Evolutionary conservation across 2,329 filamentous ascomycete species (phyloP).

Genomic region (Diaporthe sp.): DNA sequence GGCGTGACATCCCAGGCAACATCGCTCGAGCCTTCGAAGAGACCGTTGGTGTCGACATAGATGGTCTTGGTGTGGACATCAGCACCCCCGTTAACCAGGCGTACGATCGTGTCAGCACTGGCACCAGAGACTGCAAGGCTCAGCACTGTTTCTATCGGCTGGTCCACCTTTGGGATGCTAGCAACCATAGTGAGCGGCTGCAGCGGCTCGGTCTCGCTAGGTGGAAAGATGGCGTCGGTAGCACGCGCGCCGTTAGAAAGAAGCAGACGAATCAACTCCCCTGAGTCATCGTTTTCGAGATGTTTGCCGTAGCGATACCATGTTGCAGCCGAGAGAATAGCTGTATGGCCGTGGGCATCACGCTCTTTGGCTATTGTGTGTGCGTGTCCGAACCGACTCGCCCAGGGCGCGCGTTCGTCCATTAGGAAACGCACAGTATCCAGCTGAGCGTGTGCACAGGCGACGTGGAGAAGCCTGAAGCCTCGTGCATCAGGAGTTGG

Average conservation of each 20-base stretch:
- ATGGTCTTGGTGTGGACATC: slow-evolving; percentile 9
- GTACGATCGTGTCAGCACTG: not conserved
- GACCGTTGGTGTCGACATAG: not conserved
- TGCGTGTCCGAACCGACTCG: not conserved
- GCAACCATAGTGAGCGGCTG: not conserved
- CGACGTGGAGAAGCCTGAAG: not conserved
- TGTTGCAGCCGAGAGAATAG: not conserved
- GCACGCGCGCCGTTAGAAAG: slow-evolving; percentile 3
- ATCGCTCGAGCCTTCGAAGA: not conserved
- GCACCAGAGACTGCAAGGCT: not conserved
- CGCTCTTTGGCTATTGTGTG: not conserved
- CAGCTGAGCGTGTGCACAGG: not conserved
- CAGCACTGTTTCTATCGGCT: not conserved
- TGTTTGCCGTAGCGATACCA: not conserved
- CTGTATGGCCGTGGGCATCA: not conserved
- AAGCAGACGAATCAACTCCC: slow-evolving; percentile 1
- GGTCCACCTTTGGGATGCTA: not conserved
- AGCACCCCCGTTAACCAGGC: slow-evolving; percentile 1
- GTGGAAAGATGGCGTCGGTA: not conserved
- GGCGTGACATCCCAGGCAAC: not conserved
- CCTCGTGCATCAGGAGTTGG: not conserved
- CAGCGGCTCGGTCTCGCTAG: not conserved
- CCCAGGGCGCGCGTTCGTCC: not conserved
- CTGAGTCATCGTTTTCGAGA: not conserved
- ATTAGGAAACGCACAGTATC: not conserved